Conservation (phyloP, 306 rosid genomes). For the Cajanus cajan region DNA sequence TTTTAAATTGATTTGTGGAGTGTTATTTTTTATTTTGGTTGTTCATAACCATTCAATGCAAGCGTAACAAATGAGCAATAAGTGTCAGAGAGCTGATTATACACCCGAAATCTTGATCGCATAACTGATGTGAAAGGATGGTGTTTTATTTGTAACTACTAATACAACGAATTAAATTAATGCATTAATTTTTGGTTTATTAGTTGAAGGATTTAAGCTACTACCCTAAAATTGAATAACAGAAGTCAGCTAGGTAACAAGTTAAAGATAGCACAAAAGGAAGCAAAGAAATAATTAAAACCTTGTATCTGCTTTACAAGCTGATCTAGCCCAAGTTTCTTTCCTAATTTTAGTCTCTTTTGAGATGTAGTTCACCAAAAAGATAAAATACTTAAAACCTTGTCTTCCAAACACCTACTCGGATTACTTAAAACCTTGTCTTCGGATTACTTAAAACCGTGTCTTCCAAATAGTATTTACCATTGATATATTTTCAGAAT, state of each 20-base stretch:
- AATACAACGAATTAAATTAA: not conserved
- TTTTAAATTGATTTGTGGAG: too few relatives aligned
- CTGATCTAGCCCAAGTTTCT: too few relatives aligned
- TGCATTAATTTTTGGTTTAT: not conserved
- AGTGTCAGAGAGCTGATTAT: not conserved
- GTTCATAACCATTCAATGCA: not conserved
- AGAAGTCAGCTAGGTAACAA: not conserved
- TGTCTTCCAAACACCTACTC: too few relatives aligned
- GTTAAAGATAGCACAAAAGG: too few relatives aligned
- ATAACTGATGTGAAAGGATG: conserved; percentile 15
- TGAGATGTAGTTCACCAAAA: too few relatives aligned
- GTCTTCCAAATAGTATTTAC: not conserved
- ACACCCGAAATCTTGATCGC: not conserved
- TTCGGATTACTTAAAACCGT: not conserved
- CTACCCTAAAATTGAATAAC: not conserved
- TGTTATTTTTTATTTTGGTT: not conserved
- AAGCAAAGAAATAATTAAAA: too few relatives aligned
- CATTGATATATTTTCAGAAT: not conserved
- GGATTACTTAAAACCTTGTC: too few relatives aligned
- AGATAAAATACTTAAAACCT: too few relatives aligned
- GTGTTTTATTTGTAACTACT: not conserved
- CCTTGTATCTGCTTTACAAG: too few relatives aligned
- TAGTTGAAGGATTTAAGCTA: not conserved
- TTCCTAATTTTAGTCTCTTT: too few relatives aligned
- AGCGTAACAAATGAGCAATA: conserved; percentile 22